Evolutionary conservation across 225 moss, liverwort and hornwort species (phyloP), one percentile per base, ranked within the genome.

Genomic region (Marchantia paleacea): DNA sequence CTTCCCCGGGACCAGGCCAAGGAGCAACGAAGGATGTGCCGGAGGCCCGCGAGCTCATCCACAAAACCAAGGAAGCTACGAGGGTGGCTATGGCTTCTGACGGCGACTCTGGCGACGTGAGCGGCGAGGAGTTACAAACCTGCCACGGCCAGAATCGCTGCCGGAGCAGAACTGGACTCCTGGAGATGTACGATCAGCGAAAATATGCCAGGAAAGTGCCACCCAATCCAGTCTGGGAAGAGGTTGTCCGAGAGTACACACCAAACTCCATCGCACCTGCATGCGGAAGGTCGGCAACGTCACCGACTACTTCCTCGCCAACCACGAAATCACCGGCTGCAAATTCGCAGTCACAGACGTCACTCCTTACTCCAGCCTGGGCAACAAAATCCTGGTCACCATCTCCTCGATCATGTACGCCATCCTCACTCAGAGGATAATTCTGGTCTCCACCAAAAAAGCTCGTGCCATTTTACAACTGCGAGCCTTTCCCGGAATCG

Each of bases 401-500:
- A 85, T 85, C 6, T 83, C 89, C 15, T 72, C 82, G 10, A 72
- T 89, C 3, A 26, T 91, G 16, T 91, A 87, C 51, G 82, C 89
- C 30, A 83, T 91, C 18, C 75, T 89, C 20, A 91, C 91, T 8
- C 87, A 91, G 76, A 73, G 91, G 10, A 87, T 91, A 24, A 67
- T 91, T 58, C 77, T 91, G 22, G 69, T 83, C 4, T 82, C 87
- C 0, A 63, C 55, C 58, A 80, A 80, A 0, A n/a, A 85, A 81
- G 19, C 81, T 84, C 12, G 39, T 85, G 12, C 89, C 82, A 0
- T 71, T 50, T 0, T 55, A 76, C 30, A 85, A 84, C 66, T 91
- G 91, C 55, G 89, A 91, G 76, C 91, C 91, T 13, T 91, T 91
- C 67, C 82, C 85, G 13, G 91, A 89, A 13, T 91, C 91, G 0